These are phyloP conservation scores for Sugiyamaella boreocaroliniensis DNA, from an alignment of 805 yeast species.

Conservation along the genomic window DNA sequence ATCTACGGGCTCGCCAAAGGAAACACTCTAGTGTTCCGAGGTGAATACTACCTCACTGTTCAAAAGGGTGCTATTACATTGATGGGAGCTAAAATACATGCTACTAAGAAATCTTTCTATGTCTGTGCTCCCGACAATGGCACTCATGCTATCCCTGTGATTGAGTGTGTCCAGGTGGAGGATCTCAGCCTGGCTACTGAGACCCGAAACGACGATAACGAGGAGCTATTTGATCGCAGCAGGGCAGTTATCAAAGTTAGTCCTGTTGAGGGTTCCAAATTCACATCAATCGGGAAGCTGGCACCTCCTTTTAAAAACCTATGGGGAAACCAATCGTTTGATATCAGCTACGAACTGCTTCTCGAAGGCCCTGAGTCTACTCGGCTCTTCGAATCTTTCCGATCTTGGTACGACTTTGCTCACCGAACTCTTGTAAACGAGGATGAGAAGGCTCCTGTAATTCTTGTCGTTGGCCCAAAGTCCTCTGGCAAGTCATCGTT, in stretches of 20 bases:
- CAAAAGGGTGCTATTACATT: conserved; percentile 27
- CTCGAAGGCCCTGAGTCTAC: neutral
- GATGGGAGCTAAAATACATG: conserved; percentile 23
- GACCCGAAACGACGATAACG: conserved; percentile 4
- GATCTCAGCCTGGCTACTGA: conserved; percentile 8
- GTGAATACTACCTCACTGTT: conserved; percentile 26
- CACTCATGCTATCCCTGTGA: conserved; percentile 19
- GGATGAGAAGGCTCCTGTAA: conserved; percentile 1
- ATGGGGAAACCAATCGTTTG: conserved; percentile 6
- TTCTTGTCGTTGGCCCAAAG: conserved; percentile 56
- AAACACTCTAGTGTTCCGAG: conserved; percentile 24
- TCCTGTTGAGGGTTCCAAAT: conserved; percentile 2
- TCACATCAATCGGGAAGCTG: conserved; percentile 9
- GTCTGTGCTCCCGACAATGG: conserved; percentile 18
- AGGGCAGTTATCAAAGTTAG: conserved; percentile 4
- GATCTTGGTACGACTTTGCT: conserved; percentile 21
- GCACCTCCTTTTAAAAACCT: conserved; percentile 27
- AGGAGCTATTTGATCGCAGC: conserved; percentile 5
- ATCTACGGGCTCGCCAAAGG: conserved; percentile 10
- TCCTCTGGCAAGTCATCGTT: conserved; percentile 81
- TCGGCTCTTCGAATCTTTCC: conserved; percentile 10
- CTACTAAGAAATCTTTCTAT: conserved; percentile 7
- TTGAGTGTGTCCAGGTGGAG: conserved; percentile 15
- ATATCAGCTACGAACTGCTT: neutral
- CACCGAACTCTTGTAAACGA: conserved; percentile 1